phyloP scores from a whole-genome alignment of 257 asterid genomes.

The Rhazya stricta region DNA sequence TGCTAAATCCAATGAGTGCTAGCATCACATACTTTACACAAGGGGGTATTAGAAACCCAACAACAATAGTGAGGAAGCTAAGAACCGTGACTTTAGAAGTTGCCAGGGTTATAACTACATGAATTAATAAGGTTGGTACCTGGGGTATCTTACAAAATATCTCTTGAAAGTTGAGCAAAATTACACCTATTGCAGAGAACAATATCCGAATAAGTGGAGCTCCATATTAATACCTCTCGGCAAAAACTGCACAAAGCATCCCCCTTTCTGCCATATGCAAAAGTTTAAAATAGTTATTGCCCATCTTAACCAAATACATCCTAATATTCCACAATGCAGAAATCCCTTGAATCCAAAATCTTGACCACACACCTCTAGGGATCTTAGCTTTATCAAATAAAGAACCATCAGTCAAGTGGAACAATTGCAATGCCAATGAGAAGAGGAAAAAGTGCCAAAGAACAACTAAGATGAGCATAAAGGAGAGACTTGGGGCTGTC shows the following conservation, averaged over 20 bases:
- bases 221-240: slow-evolving; percentile 46
- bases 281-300: slow-evolving; percentile 68
- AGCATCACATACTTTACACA: slow-evolving; percentile 22
- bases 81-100: slow-evolving; percentile 45
- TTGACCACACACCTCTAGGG: slow-evolving; percentile 61
- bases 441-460: slow-evolving; percentile 47
- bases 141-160: slow-evolving; percentile 56
- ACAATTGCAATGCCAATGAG: slow-evolving; percentile 57
- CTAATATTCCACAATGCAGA: slow-evolving; percentile 70
- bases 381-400: slow-evolving; percentile 56
- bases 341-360: slow-evolving; percentile 61
- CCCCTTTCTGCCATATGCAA: slow-evolving; percentile 69
- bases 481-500: slow-evolving; percentile 56
- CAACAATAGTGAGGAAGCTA: slow-evolving; percentile 39
- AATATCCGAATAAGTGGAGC: slow-evolving; percentile 51
- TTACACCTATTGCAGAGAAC: slow-evolving; percentile 55
- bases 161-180: slow-evolving; percentile 64
- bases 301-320: slow-evolving; percentile 65
- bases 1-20: neutral
- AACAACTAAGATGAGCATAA: slow-evolving; percentile 53
- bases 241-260: slow-evolving; percentile 52
- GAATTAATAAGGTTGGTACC: slow-evolving; percentile 43
- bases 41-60: slow-evolving; percentile 50
- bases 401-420: slow-evolving; percentile 53
- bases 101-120: slow-evolving; percentile 46